These are phyloP conservation scores for Firmiana major DNA, from an alignment of 345 rosid species.

Conservation along the genomic window DNA sequence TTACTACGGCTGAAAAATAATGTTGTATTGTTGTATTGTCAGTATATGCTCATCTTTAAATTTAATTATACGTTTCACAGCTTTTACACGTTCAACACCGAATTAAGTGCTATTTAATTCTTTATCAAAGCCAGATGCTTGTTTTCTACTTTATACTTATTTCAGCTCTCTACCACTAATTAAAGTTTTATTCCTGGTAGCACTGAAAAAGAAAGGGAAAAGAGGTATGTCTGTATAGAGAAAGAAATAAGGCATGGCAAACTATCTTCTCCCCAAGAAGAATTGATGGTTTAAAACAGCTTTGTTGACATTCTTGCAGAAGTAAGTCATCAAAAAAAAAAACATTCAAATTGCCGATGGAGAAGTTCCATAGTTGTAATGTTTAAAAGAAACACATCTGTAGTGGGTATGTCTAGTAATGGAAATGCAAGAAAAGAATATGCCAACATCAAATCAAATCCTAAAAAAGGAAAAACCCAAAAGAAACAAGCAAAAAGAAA, in stretches of 20 bases:
- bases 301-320: constrained; percentile 9
- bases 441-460: not conserved
- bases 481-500: not conserved
- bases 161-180: not conserved
- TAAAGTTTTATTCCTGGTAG: constrained; percentile 4
- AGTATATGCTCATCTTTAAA: not conserved
- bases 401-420: not conserved
- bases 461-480: not conserved
- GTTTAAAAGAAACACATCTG: not conserved
- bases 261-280: constrained; percentile 1
- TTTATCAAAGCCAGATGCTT: no score
- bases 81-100: not conserved
- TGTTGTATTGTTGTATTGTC: not conserved
- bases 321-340: not conserved
- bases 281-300: not conserved
- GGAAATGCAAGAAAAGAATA: not conserved
- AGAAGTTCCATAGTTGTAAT: not conserved
- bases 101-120: not conserved
- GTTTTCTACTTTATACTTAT: not conserved
- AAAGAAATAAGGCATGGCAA: not conserved
- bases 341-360: not conserved
- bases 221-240: not conserved
- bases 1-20: no score
- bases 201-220: not conserved
- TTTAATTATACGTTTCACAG: not conserved